Evolutionary conservation across 2,329 filamentous ascomycete species (phyloP).

Genomic region (Drechmeria coniospora): DNA sequence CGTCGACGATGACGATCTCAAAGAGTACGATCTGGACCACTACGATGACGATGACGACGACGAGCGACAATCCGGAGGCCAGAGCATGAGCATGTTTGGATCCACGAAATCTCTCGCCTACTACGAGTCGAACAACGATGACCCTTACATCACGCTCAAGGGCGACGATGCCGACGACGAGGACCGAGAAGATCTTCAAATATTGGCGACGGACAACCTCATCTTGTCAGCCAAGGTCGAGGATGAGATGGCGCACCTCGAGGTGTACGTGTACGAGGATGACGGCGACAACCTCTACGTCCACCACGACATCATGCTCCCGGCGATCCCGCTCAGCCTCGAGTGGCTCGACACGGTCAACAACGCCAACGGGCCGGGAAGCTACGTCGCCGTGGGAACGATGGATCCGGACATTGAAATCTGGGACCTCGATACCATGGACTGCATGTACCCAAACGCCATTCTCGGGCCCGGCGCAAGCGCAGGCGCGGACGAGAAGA

Average conservation of each 20-base stretch:
- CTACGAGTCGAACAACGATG: constrained; percentile 84
- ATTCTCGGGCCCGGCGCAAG: constrained; percentile 67
- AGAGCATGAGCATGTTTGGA: constrained; percentile 82
- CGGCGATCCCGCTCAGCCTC: constrained; percentile 84
- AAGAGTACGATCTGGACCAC: constrained; percentile 90
- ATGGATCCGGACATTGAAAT: constrained; percentile 98
- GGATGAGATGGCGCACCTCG: constrained; percentile 89
- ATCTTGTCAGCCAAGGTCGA: constrained; percentile 87
- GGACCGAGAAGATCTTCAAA: constrained; percentile 85
- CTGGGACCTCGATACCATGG: constrained; percentile 91
- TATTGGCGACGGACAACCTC: constrained; percentile 83
- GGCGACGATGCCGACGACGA: constrained; percentile 60
- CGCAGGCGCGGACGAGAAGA: constrained; percentile 34
- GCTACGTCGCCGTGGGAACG: constrained; percentile 88
- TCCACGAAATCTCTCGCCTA: constrained; percentile 89
- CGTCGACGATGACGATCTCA: constrained; percentile 69
- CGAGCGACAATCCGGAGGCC: constrained; percentile 31
- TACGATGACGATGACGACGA: constrained; percentile 73
- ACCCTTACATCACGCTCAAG: constrained; percentile 88
- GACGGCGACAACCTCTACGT: constrained; percentile 93
- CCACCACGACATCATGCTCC: constrained; percentile 98
- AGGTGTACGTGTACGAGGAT: constrained; percentile 97
- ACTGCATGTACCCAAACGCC: constrained; percentile 96
- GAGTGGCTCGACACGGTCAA: constrained; percentile 94
- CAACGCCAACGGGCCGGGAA: constrained; percentile 56